Base-by-base conservation (phyloP, 495 filamentous ascomycete species). In the Friedmanniomyces endolithicus region DNA sequence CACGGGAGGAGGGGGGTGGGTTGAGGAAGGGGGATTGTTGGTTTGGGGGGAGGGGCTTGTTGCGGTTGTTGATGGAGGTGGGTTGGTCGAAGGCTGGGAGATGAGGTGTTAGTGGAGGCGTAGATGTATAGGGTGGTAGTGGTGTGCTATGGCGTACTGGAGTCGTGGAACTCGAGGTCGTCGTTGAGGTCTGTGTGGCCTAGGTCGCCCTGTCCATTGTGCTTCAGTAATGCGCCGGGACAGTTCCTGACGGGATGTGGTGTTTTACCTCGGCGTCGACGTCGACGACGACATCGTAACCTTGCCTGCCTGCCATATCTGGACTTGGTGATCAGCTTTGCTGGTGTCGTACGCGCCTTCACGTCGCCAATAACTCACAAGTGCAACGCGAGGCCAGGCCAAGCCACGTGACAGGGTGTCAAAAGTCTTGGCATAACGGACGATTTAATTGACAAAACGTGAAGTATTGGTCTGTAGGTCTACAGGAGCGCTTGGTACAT, bases 131-230 rank as follows among this genome's bases (percentile, higher is more conserved):
- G 44, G 9, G 24, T 47, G 44, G 6, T 11, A 14, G 17, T 6
- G 44, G 11, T 23, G 16, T 25, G 17, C 17, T 35, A 37, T 31
- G 34, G 64, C 72, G 61, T 72, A 87, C 84, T 87, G 44, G 88
- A 95, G 62, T 85, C 82, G 77, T 98, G 92, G 74, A 98, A 98
- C 78, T 97, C 94, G 59, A 97, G 88, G 73, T 97, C 94, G 67
- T 95, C 90, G 75, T 96, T 87, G 12, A 97, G 82, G 70, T 98
- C 92, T 33, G 92, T 97, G 72, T 96, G 88, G 63, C 92, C 92
- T 57, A 98, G 84, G 74, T 98, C 92, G 69, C 92, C 92, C 87
- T 97, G 62, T 39, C 37, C 37, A 55, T 48, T 67, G 59, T 71
- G 62, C 46, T 54, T 45, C 27, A 34, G 40, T 3, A 17, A 6